Conservation (phyloP, 352 stramenopile genomes). For the Phytophthora syringae region DNA sequence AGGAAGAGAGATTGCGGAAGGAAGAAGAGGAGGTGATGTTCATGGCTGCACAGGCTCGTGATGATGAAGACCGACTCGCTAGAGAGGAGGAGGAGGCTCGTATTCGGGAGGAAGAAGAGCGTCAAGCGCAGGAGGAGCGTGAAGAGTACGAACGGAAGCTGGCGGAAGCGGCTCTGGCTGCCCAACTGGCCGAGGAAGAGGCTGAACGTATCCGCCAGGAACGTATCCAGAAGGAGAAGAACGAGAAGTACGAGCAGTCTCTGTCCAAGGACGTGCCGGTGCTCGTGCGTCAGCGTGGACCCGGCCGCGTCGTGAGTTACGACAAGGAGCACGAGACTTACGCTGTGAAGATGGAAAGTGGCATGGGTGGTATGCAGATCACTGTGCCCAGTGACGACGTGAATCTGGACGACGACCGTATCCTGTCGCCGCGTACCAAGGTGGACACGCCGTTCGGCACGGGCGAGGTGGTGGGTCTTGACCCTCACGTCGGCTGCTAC, state of each 20-base stretch:
- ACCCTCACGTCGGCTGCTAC: conserved; percentile 90
- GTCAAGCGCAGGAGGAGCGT: conserved; percentile 38
- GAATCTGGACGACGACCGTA: conserved; percentile 86
- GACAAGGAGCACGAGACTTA: conserved; percentile 84
- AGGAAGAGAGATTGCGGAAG: conserved; percentile 31
- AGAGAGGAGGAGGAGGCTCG: conserved; percentile 38
- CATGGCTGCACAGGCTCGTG: conserved; percentile 17
- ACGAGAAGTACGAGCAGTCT: conserved; percentile 87
- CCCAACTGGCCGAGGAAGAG: conserved; percentile 47
- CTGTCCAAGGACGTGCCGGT: conserved; percentile 89
- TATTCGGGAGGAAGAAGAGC: conserved; percentile 41
- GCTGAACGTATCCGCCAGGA: conserved; percentile 57
- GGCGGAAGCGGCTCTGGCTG: conserved; percentile 49
- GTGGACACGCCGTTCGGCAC: conserved; percentile 87
- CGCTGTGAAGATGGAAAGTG: conserved; percentile 67
- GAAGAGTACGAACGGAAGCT: conserved; percentile 51
- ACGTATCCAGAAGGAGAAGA: conserved; percentile 69
- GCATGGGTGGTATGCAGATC: conserved; percentile 74
- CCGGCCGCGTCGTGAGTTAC: conserved; percentile 78
- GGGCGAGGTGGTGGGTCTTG: conserved; percentile 82
- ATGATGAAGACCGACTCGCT: conserved; percentile 36
- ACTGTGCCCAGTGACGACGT: conserved; percentile 74
- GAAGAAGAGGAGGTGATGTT: conserved; percentile 28
- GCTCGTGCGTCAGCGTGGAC: conserved; percentile 73
- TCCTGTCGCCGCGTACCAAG: conserved; percentile 83